Evolutionary conservation across 2,329 filamentous ascomycete species (phyloP), one percentile per base, ranked within the genome.

Genomic region (Colletotrichum tropicicola): DNA sequence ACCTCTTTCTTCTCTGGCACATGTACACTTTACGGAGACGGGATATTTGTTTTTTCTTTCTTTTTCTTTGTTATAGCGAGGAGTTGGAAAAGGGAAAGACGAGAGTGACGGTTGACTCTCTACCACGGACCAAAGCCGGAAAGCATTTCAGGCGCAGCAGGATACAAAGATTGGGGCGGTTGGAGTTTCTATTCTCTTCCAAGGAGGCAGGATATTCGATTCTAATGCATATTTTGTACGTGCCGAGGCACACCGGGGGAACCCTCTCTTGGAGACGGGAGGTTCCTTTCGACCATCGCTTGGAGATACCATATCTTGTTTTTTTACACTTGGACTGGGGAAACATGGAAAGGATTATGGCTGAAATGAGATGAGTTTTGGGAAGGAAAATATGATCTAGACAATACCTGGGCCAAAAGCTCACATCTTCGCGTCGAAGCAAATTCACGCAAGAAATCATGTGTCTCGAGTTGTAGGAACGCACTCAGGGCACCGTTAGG

Each of bases 331-430:
- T 63, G 53, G n/a, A 35, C 28, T 4, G 12, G n/a, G 52, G 35
- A 30, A 21, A 30, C 15, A 41, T 2, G 41, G 25, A 21, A n/a
- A 37, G 47, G 58, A 43, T 59, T 43, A 19, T 35, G 2, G 5
- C 9, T 6, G 21, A 25, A 10, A 32, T 62, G 39, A 56, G 32
- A 25, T 8, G 27, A 56, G 19, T 17, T n/a, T n/a, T n/a, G n/a
- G 27, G 47, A n/a, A 57, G 39, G 56, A 44, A 54, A 59, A 66
- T 44, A 65, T 12, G 48, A 59, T 19, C 30, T 67, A 67, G 65
- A 67, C 61, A 61, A 61, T 67, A 66, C 49, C 61, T 56, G 61
- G 61, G 55, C 52, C 37, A 53, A 65, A n/a, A 65, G 47, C 65
- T 61, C 56, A 51, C 41, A 44, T 15, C 25, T n/a, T 17, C 1